These are phyloP conservation scores for Kwoniella mangroviensis DNA, from an alignment of 768 basidiomycete species.

Conservation along the genomic window DNA sequence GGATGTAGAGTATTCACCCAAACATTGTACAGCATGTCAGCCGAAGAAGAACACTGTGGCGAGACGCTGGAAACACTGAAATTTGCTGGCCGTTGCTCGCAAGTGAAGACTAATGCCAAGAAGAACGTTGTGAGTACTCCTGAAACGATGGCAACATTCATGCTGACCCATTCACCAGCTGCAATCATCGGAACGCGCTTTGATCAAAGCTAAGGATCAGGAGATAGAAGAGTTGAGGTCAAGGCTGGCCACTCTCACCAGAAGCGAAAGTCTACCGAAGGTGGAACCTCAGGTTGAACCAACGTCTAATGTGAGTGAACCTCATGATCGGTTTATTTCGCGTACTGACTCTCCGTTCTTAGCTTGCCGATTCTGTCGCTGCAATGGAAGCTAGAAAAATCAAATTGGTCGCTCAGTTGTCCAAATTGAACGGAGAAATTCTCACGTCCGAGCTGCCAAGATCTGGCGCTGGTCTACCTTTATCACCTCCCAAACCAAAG, in stretches of 20 bases:
- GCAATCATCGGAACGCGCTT: slow-evolving; percentile 49
- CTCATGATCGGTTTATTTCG: background rate
- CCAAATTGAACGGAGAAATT: slow-evolving; percentile 53
- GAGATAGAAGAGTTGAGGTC: slow-evolving; percentile 55
- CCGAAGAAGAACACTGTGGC: slow-evolving; percentile 54
- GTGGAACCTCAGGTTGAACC: slow-evolving; percentile 4
- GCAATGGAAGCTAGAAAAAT: slow-evolving; percentile 53
- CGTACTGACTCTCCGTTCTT: background rate
- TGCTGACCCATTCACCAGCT: slow-evolving; percentile 32
- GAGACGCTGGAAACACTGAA: slow-evolving; percentile 58
- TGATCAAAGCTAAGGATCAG: slow-evolving; percentile 55
- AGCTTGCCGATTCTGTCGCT: slow-evolving; percentile 53
- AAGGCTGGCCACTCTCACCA: slow-evolving; percentile 39
- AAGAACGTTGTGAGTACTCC: slow-evolving; percentile 51
- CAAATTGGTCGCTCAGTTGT: slow-evolving; percentile 44
- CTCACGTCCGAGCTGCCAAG: slow-evolving; percentile 47
- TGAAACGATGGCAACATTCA: background rate
- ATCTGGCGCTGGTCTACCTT: slow-evolving; percentile 28
- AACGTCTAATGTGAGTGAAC: slow-evolving; percentile 14
- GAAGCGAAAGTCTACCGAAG: background rate
- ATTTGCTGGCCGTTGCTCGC: slow-evolving; percentile 57
- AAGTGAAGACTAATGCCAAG: slow-evolving; percentile 57
- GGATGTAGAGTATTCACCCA: no score
- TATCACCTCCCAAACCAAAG: slow-evolving; percentile 35
- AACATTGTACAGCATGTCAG: slow-evolving; percentile 35